A percentile compares a stretch with the other conserved stretches of the same genome.
phyloP scores from a whole-genome alignment of 2,329 filamentous ascomycete genomes.

The Hypocrella siamensis region DNA sequence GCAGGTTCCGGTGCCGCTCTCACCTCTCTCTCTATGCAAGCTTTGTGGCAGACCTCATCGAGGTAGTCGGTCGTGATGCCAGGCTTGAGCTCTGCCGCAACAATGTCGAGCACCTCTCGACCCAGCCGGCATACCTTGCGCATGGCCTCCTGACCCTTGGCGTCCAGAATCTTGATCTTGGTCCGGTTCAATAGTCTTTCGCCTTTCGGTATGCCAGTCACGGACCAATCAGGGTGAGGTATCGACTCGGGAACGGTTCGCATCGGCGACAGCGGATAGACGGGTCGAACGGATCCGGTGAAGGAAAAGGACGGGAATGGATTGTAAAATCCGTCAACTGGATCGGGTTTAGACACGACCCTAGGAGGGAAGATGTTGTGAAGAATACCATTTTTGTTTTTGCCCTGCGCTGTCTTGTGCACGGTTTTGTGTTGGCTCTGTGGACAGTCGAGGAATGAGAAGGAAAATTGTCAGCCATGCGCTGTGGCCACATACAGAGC shows the following conservation, averaged over 20 bases:
- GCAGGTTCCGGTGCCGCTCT: conserved; percentile 18
- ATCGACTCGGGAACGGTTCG: conserved; percentile 68
- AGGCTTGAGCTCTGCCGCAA: conserved; percentile 68
- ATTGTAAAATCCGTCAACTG: conserved; percentile 80
- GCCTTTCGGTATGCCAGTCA: conserved; percentile 53
- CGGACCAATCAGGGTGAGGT: conserved; percentile 72
- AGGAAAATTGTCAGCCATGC: too few relatives aligned
- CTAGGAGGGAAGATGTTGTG: conserved; percentile 61
- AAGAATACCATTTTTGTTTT: conserved; percentile 54
- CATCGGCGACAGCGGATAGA: conserved; percentile 65
- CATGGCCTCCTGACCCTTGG: conserved; percentile 75
- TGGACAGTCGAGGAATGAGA: too few relatives aligned
- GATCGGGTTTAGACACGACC: conserved; percentile 67
- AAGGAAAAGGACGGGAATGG: conserved; percentile 81
- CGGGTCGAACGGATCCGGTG: conserved; percentile 67
- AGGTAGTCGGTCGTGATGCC: conserved; percentile 93
- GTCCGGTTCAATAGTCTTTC: conserved; percentile 53
- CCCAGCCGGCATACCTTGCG: conserved; percentile 77
- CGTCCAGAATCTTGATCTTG: conserved; percentile 70
- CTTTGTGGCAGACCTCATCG: conserved; percentile 88
- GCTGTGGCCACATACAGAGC: neutral
- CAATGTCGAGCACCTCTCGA: conserved; percentile 84
- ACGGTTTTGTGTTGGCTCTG: conserved; percentile 63
- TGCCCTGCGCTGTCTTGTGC: conserved; percentile 39
- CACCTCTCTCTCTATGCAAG: conserved; percentile 83